These are phyloP conservation scores for Penicillium sp. DNA, from an alignment of 2,329 filamentous ascomycete species.

Conservation along the genomic window DNA sequence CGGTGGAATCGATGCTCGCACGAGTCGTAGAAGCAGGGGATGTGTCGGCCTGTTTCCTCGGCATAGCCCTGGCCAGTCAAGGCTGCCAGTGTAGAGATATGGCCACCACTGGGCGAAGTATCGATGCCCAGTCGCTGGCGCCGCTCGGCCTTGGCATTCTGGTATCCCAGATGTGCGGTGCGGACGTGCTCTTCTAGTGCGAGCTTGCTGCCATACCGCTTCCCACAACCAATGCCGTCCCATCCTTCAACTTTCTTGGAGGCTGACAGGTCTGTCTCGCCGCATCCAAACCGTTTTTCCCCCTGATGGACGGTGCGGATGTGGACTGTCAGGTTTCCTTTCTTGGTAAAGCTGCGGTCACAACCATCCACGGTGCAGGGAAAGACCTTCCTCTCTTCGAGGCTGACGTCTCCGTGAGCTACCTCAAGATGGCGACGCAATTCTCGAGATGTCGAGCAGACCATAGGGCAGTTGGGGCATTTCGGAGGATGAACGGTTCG, in stretches of 20 bases:
- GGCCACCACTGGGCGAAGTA: slow-evolving; percentile 5
- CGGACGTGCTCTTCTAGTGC: slow-evolving; percentile 81
- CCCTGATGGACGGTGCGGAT: slow-evolving; percentile 74
- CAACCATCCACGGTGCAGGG: slow-evolving; percentile 68
- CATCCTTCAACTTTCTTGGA: slow-evolving; percentile 63
- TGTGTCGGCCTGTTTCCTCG: slow-evolving; percentile 48
- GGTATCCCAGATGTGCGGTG: slow-evolving; percentile 71
- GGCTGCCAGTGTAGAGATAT: slow-evolving; percentile 42
- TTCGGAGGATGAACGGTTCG: slow-evolving; percentile 67
- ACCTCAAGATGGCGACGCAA: slow-evolving; percentile 76
- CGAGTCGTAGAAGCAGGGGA: slow-evolving; percentile 50
- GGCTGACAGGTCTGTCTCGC: slow-evolving; percentile 60
- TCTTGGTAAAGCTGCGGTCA: slow-evolving; percentile 73
- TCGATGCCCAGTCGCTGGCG: slow-evolving; percentile 35
- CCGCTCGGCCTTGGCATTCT: slow-evolving; percentile 42
- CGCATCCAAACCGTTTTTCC: slow-evolving; percentile 72
- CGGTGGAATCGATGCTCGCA: slow-evolving; percentile 58
- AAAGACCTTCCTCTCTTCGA: slow-evolving; percentile 64
- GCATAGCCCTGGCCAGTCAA: slow-evolving; percentile 59
- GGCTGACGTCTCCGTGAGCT: slow-evolving; percentile 61
- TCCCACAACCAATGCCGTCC: slow-evolving; percentile 69
- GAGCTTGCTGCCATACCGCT: slow-evolving; percentile 72
- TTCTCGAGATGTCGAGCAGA: slow-evolving; percentile 64
- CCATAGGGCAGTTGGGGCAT: slow-evolving; percentile 71
- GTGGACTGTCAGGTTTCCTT: slow-evolving; percentile 79